Evolutionary conservation across 2,329 filamentous ascomycete species (phyloP), one percentile per base, ranked within the genome.

Genomic region (Coniochaeta pulveracea): DNA sequence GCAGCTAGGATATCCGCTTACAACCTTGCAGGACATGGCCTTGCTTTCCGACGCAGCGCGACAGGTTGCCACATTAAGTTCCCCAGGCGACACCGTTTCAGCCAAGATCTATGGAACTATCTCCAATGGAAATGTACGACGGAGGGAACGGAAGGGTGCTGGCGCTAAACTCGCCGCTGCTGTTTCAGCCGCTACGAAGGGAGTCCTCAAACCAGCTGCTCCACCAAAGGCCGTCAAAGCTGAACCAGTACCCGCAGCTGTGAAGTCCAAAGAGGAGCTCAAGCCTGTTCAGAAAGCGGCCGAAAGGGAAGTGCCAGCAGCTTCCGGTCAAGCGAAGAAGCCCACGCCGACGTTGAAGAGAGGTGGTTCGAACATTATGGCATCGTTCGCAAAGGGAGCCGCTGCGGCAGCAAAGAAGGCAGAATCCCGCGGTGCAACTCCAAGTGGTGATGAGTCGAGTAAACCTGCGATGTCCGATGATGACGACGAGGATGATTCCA

Each of bases 91-190:
- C 41, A 65, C 73, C 4, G 49, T 76, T 26, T 62, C 72, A 34
- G 71, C 67, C 46, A 72, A 69, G 42, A 63, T 65, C 21, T 88
- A 83, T 48, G 84, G 85, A 6, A 73, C 76, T 33, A 88, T 94
- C 38, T 63, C 69, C 33, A 94, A 93, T 46, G 66, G 73, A 3
- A 61, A 80, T 44, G 75, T 81, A n/a, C 62, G 60, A 18, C 62
- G 57, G 32, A 60, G 71, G 37, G 58, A 66, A 31, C 63, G 63
- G 7, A 58, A 56, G 22, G 54, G 50, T 4, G 40, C 51, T 10
- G 47, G 43, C 3, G 22, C 51, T n/a, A 37, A 41, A 10, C 33
- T 52, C 14, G 47, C 42, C 14, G 34, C 52, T 14, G 40, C 55
- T 10, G 27, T 48, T 2, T 8, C 18, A 21, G 30, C 48, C 2